Conservation (phyloP, 306 rosid genomes). For the Quercus ilex region DNA sequence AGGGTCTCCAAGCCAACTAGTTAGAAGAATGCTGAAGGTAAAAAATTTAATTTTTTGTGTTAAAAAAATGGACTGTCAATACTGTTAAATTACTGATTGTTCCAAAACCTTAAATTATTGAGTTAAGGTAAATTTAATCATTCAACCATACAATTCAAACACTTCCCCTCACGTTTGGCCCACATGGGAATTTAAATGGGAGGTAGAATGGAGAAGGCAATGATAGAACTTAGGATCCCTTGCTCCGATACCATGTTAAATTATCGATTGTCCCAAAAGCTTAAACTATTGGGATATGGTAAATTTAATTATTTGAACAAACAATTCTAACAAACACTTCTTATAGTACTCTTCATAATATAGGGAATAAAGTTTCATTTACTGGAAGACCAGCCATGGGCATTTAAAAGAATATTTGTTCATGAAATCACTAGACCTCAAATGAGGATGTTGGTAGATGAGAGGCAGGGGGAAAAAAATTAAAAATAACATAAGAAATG, state of each 20-base stretch:
- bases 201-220: too few relatives aligned
- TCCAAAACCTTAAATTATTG: too few relatives aligned
- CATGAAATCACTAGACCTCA: not conserved
- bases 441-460: not conserved
- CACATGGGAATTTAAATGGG: too few relatives aligned
- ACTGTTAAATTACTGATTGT: not conserved
- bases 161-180: too few relatives aligned
- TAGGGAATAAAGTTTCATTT: not conserved
- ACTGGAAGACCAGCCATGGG: not conserved
- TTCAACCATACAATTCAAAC: too few relatives aligned
- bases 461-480: not conserved
- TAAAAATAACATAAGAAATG: not conserved
- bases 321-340: too few relatives aligned
- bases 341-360: not conserved
- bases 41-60: not conserved
- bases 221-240: too few relatives aligned
- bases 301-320: too few relatives aligned
- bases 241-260: too few relatives aligned
- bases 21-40: not conserved
- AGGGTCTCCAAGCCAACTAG: not conserved
- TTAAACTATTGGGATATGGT: too few relatives aligned
- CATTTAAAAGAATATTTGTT: not conserved
- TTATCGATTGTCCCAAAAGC: too few relatives aligned
- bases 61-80: not conserved
- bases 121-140: too few relatives aligned